Base-by-base conservation (phyloP, 2,329 filamentous ascomycete species). In the Phialemoniopsis sp. region DNA sequence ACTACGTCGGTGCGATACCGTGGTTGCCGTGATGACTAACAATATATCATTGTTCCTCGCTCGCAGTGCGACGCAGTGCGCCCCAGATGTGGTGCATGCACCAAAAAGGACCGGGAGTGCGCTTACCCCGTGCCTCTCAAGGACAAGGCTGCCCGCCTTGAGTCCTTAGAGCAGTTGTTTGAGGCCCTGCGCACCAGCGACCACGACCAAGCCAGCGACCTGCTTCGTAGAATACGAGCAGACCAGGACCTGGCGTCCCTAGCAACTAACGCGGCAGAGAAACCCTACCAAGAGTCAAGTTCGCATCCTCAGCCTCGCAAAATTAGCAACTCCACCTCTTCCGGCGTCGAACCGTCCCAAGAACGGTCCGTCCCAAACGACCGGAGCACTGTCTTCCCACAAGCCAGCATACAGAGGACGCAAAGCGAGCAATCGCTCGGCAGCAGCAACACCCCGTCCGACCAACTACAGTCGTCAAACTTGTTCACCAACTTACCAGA, bases 11-110 rank as follows among this genome's bases (percentile, higher is more conserved):
- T n/a, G n/a, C n/a, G n/a, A n/a, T n/a, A n/a, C n/a, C n/a, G n/a
- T n/a, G n/a, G n/a, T n/a, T n/a, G n/a, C n/a, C n/a, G n/a, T n/a
- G n/a, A n/a, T n/a, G n/a, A n/a, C n/a, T n/a, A n/a, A n/a, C n/a
- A n/a, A n/a, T n/a, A n/a, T n/a, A n/a, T n/a, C n/a, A n/a, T n/a
- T n/a, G n/a, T n/a, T n/a, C n/a, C n/a, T n/a, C n/a, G n/a, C n/a
- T 5, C 21, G 16, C 38, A 60, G 58, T 62, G 58, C 33, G 57
- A 60, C 42, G 58, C 57, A 8, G 47, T 33, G 13, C 54, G 58
- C 2, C 58, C 58, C 0, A 47, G 50, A 41, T 62, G 58, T 36
- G 43, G 48, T 6, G 49, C 46, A 21, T 62, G 58, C 47, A 40
- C 46, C 12, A 42, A 49, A 34, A 54, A 54, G 32, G 45, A 43